These are phyloP conservation scores for Mycena rebaudengoi DNA, from an alignment of 768 basidiomycete species.

Conservation along the genomic window DNA sequence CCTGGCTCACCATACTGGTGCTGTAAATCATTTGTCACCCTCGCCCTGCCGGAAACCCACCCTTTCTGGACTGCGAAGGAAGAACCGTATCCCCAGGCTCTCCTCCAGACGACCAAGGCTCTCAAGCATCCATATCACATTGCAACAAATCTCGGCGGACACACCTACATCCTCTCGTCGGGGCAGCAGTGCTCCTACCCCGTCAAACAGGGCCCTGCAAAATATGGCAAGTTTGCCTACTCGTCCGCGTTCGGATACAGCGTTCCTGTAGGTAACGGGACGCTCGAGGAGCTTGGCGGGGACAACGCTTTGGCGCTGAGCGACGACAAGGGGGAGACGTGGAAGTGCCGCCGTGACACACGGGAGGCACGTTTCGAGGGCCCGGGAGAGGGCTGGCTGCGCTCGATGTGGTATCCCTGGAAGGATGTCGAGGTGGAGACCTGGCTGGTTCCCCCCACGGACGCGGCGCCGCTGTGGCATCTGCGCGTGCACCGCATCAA, in stretches of 20 bases:
- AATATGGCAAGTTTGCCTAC: conserved; percentile 83
- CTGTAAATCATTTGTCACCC: conserved; percentile 77
- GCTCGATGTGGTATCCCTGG: conserved; percentile 82
- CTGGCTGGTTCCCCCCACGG: conserved; percentile 73
- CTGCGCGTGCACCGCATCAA: conserved; percentile 71
- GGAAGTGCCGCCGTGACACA: conserved; percentile 73
- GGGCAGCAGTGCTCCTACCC: conserved; percentile 85
- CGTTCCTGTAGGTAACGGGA: conserved; percentile 71
- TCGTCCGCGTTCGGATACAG: conserved; percentile 82
- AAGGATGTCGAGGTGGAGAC: conserved; percentile 77
- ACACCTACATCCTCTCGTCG: conserved; percentile 77
- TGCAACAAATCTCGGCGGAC: conserved; percentile 66
- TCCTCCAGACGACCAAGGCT: conserved; percentile 56
- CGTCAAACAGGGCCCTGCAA: conserved; percentile 79
- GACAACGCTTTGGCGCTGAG: conserved; percentile 77
- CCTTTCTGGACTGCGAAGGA: conserved; percentile 79
- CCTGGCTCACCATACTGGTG: conserved; percentile 85
- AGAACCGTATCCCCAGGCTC: conserved; percentile 64
- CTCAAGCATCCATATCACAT: conserved; percentile 75
- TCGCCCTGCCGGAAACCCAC: conserved; percentile 70
- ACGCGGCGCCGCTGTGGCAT: conserved; percentile 70
- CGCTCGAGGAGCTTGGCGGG: conserved; percentile 74
- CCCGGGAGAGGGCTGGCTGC: conserved; percentile 54
- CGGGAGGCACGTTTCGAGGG: conserved; percentile 66
- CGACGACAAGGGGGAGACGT: conserved; percentile 76